Conservation (phyloP, 768 basidiomycete species). For the Lepiota subincarnata region DNA sequence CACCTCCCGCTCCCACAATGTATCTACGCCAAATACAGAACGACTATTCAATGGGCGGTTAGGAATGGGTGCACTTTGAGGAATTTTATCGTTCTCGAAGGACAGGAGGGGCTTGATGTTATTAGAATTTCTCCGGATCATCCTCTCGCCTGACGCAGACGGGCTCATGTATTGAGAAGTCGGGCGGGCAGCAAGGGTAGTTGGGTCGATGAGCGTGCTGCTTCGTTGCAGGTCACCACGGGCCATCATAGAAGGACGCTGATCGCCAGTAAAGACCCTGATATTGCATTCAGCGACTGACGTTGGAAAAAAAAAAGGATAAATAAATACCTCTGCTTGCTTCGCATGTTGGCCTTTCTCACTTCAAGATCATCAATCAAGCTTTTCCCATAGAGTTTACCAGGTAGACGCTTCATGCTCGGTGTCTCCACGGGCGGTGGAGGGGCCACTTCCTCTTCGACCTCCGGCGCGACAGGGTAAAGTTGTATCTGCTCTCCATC, state of each 20-base stretch:
- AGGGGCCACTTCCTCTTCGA: conserved; percentile 33
- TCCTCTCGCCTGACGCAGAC: conserved; percentile 30
- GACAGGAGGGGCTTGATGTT: conserved; percentile 64
- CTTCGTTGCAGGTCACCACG: conserved; percentile 48
- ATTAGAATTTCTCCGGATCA: conserved; percentile 45
- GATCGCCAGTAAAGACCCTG: conserved; percentile 86
- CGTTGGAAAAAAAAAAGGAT: neutral
- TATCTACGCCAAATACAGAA: conserved; percentile 93
- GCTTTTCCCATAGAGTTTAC: conserved; percentile 82
- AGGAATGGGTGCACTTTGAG: conserved; percentile 19
- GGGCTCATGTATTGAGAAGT: conserved; percentile 40
- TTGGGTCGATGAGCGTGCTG: conserved; percentile 73
- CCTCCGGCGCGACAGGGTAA: conserved; percentile 27
- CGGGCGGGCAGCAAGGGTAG: conserved; percentile 49
- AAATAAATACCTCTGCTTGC: conserved; percentile 66
- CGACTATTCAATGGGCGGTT: conserved; percentile 36
- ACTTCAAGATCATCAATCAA: conserved; percentile 87
- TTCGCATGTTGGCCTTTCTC: conserved; percentile 78
- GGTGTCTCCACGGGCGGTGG: conserved; percentile 19
- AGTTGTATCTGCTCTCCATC: conserved; percentile 78
- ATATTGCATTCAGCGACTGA: neutral
- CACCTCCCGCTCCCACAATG: conserved; percentile 89
- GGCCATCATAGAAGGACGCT: conserved; percentile 92
- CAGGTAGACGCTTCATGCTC: conserved; percentile 52
- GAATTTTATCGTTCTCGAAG: conserved; percentile 49